Evolutionary conservation across 2,329 filamentous ascomycete species (phyloP), one percentile per base, ranked within the genome.

Genomic region (Xylaria hypoxylon): DNA sequence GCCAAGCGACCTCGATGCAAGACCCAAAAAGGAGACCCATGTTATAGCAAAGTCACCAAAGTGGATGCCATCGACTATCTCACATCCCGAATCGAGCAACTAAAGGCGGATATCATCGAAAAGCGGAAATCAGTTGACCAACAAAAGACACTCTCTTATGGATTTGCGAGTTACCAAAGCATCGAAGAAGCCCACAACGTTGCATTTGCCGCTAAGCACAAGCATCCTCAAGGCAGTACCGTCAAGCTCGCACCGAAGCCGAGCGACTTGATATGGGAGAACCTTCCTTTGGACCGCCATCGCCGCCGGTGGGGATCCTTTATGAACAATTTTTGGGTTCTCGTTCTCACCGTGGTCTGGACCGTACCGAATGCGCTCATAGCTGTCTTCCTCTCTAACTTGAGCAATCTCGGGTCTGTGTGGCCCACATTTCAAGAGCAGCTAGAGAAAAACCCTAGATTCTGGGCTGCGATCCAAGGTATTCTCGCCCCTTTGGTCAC

Each of bases 31-130:
- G 90, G 90, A 68, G 92, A 97, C 73, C 87, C 86, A 63, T 84
- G 87, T 1, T 89, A 88, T 71, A 80, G 77, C 26, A 85, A 84
- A 38, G 87, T 87, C 17, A 87, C 91, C 69, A 94, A 93, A 76
- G 86, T 97, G 4, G 95, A 98, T 76, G 93, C 95, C 19, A 97
- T 98, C 73, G 92, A 97, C 66, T 97, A 97, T 75, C 84, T 96
- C 62, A 96, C 93, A 0, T 86, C 90, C 53, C 89, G 94, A 11
- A 97, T 98, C 74, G 89, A 89, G 73, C 84, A 89, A 48, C 84
- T 98, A 45, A 94, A 97, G 77, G 79, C 87, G 13, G 87, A 96
- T 75, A 94, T 98, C 79, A 91, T 90, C 75, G 88, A 94, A 67
- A 90, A 94, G 3, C 88, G 95, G 10, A 85, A 89, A 44, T 89